Evolutionary conservation across 257 asterid species (phyloP).

Genomic region (Eucommia ulmoides): DNA sequence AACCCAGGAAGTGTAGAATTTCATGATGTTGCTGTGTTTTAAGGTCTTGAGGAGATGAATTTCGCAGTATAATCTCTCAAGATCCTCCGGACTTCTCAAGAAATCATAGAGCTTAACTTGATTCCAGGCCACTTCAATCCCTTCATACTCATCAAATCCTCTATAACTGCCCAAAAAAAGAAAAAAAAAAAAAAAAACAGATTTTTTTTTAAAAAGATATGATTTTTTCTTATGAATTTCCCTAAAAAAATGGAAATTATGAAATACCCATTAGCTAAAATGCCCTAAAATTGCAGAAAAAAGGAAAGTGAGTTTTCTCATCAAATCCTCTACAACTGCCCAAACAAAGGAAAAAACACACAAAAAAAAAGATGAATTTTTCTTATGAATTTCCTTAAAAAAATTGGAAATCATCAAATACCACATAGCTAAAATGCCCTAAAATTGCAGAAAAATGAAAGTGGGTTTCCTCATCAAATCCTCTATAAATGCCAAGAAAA

Average conservation of each 20-base stretch:
- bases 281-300: slow-evolving; percentile 8
- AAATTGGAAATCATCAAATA: neutral
- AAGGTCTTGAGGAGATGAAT: slow-evolving; percentile 82
- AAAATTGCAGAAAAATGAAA: slow-evolving; percentile 13
- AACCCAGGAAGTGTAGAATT: slow-evolving; percentile 89
- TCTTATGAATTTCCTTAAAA: neutral
- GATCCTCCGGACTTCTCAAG: slow-evolving; percentile 81
- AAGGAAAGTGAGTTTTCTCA: slow-evolving; percentile 29
- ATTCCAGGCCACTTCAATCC: slow-evolving; percentile 98
- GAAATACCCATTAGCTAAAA: neutral
- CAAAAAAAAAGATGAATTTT: neutral
- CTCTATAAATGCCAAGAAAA: slow-evolving; percentile 61
- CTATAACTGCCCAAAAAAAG: slow-evolving; percentile 85
- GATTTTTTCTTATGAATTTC: neutral
- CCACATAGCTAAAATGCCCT: neutral
- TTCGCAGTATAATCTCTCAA: slow-evolving; percentile 85
- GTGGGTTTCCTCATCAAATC: slow-evolving; percentile 64
- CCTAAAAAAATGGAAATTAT: neutral
- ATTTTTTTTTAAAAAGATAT: no score
- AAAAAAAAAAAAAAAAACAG: no score
- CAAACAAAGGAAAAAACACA: slow-evolving; percentile 3
- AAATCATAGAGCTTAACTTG: slow-evolving; percentile 84
- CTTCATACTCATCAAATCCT: slow-evolving; percentile 96
- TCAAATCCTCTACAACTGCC: slow-evolving; percentile 92
- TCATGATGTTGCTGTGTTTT: slow-evolving; percentile 81